Conservation (phyloP, 306 rosid species). For the Fragaria ananassa region DNA sequence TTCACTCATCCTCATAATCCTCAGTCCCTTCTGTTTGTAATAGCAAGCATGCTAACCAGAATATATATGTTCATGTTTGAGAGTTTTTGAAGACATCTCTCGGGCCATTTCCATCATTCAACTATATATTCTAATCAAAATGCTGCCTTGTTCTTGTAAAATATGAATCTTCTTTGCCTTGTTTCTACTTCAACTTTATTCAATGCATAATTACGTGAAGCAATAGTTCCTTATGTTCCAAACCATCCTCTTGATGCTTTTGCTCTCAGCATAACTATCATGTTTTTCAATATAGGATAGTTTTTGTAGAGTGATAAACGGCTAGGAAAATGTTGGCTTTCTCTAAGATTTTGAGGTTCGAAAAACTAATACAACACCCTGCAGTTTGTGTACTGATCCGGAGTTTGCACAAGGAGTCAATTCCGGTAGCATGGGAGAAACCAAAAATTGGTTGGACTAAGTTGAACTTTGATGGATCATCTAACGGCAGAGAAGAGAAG, state of each 20-base stretch:
- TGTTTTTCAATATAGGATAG: background rate
- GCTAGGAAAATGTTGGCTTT: conserved; percentile 32
- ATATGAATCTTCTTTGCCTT: conserved; percentile 44
- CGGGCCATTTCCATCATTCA: conserved; percentile 27
- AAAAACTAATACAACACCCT: conserved; percentile 33
- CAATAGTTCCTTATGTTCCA: conserved; percentile 27
- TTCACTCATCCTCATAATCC: conserved; percentile 14
- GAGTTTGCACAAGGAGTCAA: conserved; percentile 41
- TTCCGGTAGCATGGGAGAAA: conserved; percentile 62
- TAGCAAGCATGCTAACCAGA: conserved; percentile 16
- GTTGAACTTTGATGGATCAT: conserved; percentile 73
- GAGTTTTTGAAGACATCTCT: conserved; percentile 41
- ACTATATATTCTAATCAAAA: conserved; percentile 9
- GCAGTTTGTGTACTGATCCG: conserved; percentile 25
- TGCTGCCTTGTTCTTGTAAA: conserved; percentile 21
- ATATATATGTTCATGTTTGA: conserved; percentile 23
- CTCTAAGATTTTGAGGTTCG: conserved; percentile 33
- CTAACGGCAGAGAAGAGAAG: conserved; percentile 32
- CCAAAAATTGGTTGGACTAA: conserved; percentile 66
- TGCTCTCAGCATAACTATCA: background rate
- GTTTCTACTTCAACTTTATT: conserved; percentile 40
- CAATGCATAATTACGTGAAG: conserved; percentile 25
- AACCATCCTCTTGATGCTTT: background rate
- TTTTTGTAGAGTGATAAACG: background rate
- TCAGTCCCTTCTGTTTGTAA: conserved; percentile 14